Conservation (phyloP, 495 filamentous ascomycete species). For the Aspergillus wentii region DNA sequence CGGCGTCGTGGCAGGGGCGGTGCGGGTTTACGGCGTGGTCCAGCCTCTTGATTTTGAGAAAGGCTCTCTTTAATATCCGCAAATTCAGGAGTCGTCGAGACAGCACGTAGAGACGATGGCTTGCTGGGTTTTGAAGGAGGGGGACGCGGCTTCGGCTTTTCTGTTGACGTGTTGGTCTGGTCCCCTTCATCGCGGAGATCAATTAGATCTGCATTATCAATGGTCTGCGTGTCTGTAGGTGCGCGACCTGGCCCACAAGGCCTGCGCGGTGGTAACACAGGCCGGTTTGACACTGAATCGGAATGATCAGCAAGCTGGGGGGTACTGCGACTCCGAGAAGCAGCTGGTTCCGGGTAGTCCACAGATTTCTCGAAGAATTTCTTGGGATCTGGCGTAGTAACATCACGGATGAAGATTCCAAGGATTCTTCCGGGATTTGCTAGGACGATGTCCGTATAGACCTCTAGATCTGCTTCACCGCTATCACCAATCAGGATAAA, state of each 20-base stretch:
- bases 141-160: constrained; percentile 18
- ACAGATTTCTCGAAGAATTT: constrained; percentile 76
- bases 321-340: constrained; percentile 21
- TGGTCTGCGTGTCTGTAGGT: constrained; percentile 18
- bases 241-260: constrained; percentile 13
- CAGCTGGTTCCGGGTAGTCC: constrained; percentile 21
- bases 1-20: constrained; percentile 42
- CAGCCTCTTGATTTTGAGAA: constrained; percentile 10
- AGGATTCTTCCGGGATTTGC: constrained; percentile 78
- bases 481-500: constrained; percentile 94
- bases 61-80: constrained; percentile 1
- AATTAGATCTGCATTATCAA: constrained; percentile 55
- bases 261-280: constrained; percentile 33
- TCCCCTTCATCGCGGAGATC: constrained; percentile 53
- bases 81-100: constrained; percentile 15
- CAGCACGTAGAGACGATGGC: constrained; percentile 56
- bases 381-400: constrained; percentile 67
- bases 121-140: constrained; percentile 63
- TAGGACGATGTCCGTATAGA: constrained; percentile 89
- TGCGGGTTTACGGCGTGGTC: constrained; percentile 39
- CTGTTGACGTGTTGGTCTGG: constrained; percentile 4
- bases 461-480: constrained; percentile 93
- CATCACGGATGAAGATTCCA: constrained; percentile 88
- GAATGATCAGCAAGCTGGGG: constrained; percentile 23
- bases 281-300: constrained; percentile 24